Evolutionary conservation across 345 rosid genomes (phyloP), one percentile per base, ranked within the genome.

Genomic region (Kernera saxatilis): DNA sequence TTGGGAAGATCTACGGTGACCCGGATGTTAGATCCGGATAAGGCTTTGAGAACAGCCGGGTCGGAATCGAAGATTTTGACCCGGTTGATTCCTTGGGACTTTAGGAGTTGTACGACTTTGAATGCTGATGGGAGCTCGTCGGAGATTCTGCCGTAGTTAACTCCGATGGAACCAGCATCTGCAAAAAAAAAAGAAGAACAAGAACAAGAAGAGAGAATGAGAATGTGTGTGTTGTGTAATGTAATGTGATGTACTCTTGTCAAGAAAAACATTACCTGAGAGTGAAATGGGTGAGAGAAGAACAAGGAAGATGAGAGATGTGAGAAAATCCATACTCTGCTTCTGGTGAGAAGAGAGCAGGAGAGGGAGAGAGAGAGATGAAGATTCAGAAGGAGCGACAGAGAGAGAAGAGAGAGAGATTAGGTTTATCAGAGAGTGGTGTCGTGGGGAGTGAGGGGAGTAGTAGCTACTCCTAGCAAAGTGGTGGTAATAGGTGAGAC

Each of bases 1-100:
- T 94, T 91, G 17, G 99, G 95, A 12, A 94, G 80, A 77, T 89
- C 97, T 51, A 94, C 91, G 2, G 97, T 94, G 70, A 94, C 87
- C 37, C 85, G 85, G 82, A 94, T 82, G 5, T 82, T 85, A 51
- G 96, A 80, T 45, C 96, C 94, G 12, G 98, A 77, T 11, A 93
- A 65, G 1, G 98, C 85, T 54, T 71, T 82, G 63, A 93, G 96
- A 1, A 93, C 98, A 0, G 96, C 54, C 2, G 91, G 86, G 72
- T 93, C 98, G 8, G 94, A 69, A 69, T 93, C 97, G 71, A 72
- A 93, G 21, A 93, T 83, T 74, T 93, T 93, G 56, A 94, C 91
- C 30, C 87, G 73, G 58, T 79, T 67, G 7, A 94, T 59, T 13
- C 92, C 91, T 40, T 91, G 95, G 2, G 91, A 89, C 61, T 82